These are phyloP conservation scores for Pseudogymnoascus sp. DNA, from an alignment of 2,329 filamentous ascomycete species.

Conservation along the genomic window DNA sequence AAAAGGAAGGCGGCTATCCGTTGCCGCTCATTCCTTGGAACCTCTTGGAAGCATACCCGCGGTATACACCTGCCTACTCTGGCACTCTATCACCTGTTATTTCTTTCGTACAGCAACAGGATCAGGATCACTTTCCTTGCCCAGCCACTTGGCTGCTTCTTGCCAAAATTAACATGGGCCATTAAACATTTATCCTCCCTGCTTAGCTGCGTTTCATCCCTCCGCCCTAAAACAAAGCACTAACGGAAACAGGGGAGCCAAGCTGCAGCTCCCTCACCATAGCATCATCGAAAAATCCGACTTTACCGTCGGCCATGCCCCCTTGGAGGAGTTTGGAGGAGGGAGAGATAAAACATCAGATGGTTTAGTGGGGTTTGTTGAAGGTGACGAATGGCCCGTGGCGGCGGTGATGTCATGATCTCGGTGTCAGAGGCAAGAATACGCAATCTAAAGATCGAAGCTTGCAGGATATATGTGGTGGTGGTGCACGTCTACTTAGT, in stretches of 20 bases:
- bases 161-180: background rate
- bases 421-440: background rate
- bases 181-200: conserved; percentile 2
- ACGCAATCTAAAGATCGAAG: background rate
- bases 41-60: too few species aligned
- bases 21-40: background rate
- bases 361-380: background rate
- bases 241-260: background rate
- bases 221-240: background rate
- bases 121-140: background rate
- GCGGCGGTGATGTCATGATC: background rate
- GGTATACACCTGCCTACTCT: background rate
- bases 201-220: background rate
- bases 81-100: background rate
- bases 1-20: background rate
- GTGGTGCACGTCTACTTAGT: too few species aligned
- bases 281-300: background rate
- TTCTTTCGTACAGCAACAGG: background rate
- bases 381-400: background rate
- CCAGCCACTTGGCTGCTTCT: background rate
- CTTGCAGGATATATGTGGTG: background rate
- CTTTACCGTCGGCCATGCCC: background rate
- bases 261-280: background rate
- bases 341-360: background rate
- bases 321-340: background rate